phyloP scores from a whole-genome alignment of 140 eudicot species.

The Oenanthe javanica region DNA sequence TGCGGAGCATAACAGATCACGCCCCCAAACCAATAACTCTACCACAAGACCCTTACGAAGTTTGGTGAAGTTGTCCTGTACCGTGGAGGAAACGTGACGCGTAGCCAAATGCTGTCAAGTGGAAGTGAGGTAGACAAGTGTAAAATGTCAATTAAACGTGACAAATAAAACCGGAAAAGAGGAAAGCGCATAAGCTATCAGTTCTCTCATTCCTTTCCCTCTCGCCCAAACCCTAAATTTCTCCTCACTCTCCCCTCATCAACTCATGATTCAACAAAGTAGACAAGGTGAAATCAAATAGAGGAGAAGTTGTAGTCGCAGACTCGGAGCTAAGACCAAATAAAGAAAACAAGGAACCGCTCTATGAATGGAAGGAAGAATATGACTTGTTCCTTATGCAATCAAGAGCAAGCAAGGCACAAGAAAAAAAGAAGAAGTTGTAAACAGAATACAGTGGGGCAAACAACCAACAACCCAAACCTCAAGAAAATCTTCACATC shows the following conservation, averaged over 20 bases:
- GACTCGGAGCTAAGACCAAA: too few relatives aligned
- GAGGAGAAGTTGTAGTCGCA: too few relatives aligned
- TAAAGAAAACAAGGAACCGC: background rate
- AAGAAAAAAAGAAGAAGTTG: background rate
- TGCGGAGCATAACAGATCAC: background rate
- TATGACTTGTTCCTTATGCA: background rate
- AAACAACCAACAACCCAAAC: background rate
- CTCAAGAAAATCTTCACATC: background rate
- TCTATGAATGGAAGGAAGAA: background rate
- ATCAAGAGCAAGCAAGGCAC: background rate
- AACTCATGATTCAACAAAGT: background rate
- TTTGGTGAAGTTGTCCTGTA: background rate
- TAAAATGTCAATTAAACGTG: background rate
- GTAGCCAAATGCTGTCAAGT: background rate
- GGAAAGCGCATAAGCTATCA: background rate
- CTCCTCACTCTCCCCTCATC: background rate
- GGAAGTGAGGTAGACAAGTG: background rate
- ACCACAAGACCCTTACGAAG: background rate
- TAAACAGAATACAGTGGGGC: background rate
- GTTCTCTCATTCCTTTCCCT: background rate
- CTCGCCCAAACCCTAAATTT: background rate
- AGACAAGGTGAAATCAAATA: background rate
- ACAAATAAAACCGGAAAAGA: background rate
- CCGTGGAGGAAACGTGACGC: background rate
- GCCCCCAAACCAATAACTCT: background rate